A percentile compares a stretch with the other conserved stretches of the same genome.
Evolutionary conservation across 768 basidiomycete species (phyloP).

Genomic region (Leccinum olivaceopallidum): DNA sequence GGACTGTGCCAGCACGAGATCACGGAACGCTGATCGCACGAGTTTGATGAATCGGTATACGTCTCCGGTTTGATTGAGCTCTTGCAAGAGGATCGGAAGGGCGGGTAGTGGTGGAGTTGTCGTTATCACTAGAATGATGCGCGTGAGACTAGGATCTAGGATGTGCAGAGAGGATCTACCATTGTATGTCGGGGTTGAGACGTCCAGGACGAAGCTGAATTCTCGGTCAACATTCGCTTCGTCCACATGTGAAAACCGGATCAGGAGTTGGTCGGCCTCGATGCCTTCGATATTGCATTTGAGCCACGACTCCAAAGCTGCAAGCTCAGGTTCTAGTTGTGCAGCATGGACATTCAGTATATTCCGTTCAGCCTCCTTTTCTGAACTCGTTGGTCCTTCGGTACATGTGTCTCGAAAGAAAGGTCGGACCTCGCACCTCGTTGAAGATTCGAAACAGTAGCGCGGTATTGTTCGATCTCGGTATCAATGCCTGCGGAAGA

Average conservation of each 20-base stretch:
- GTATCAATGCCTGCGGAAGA: conserved; percentile 56
- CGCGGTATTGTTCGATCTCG: conserved; percentile 74
- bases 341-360: conserved; percentile 56
- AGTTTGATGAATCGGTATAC: conserved; percentile 70
- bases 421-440: conserved; percentile 49
- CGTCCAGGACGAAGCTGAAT: conserved; percentile 76
- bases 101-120: conserved; percentile 69
- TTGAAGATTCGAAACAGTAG: conserved; percentile 57
- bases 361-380: conserved; percentile 65
- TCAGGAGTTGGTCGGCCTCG: conserved; percentile 65
- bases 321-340: conserved; percentile 53
- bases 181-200: conserved; percentile 60
- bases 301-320: conserved; percentile 54
- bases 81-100: conserved; percentile 66
- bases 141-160: background rate
- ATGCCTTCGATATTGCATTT: conserved; percentile 78
- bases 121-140: conserved; percentile 61
- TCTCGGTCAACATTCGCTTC: conserved; percentile 56
- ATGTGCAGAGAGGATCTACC: conserved; percentile 43
- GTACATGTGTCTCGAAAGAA: background rate
- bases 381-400: conserved; percentile 35
- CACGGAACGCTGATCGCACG: conserved; percentile 57
- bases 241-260: conserved; percentile 73
- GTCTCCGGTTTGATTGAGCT: conserved; percentile 69
- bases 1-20: conserved; percentile 12